A percentile compares a stretch with the other conserved stretches of the same genome.
phyloP scores from a whole-genome alignment of 306 rosid species.

The Chamaecrista fasciculata region DNA sequence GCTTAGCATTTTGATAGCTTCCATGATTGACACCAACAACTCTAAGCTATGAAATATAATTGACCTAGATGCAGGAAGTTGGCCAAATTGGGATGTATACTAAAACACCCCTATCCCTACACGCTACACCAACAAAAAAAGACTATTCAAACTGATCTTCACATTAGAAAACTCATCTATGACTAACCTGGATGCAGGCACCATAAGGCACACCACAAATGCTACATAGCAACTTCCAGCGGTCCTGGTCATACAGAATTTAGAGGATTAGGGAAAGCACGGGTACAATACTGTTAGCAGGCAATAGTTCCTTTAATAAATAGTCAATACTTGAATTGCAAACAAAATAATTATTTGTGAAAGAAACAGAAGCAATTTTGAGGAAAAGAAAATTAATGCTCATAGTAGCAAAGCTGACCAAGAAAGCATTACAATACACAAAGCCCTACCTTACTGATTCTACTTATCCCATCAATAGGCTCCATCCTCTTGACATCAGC shows the following conservation, averaged over 20 bases:
- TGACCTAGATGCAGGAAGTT: not conserved
- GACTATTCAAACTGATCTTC: conserved; percentile 10
- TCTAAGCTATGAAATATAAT: not conserved
- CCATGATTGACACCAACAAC: not conserved
- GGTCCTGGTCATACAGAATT: conserved; percentile 65
- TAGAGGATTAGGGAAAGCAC: conserved; percentile 21
- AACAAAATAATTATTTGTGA: not conserved
- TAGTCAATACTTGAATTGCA: not conserved
- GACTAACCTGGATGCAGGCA: conserved; percentile 96
- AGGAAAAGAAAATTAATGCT: conserved; percentile 4
- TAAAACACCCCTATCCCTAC: too few relatives aligned
- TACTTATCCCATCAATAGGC: conserved; percentile 90
- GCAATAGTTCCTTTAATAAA: not conserved
- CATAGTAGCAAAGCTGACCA: not conserved
- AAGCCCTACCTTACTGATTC: conserved; percentile 78
- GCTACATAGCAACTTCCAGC: conserved; percentile 97
- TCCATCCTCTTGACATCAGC: conserved; percentile 96
- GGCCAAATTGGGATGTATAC: not conserved
- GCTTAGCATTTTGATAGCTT: not conserved
- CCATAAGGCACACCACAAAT: conserved; percentile 96
- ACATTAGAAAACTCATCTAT: conserved; percentile 25
- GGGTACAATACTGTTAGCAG: conserved; percentile 1
- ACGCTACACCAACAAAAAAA: too few relatives aligned
- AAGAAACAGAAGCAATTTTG: conserved; percentile 23
- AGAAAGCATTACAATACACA: not conserved